phyloP scores from a whole-genome alignment of 2,329 filamentous ascomycete genomes.

The Pseudocercospora musae region DNA sequence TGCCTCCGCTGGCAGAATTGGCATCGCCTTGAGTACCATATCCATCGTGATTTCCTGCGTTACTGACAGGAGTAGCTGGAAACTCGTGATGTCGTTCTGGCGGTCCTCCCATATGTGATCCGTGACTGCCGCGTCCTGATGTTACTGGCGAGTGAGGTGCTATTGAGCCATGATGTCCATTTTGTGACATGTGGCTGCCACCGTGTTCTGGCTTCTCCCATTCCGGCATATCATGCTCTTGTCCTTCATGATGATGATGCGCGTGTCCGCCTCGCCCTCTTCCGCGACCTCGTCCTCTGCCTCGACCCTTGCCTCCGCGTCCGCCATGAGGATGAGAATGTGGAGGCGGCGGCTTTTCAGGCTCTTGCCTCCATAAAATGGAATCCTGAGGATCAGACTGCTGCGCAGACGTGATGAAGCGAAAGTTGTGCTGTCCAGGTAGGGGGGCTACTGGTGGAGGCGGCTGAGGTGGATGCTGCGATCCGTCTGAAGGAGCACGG shows the following conservation, averaged over 20 bases:
- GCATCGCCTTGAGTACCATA: conserved; percentile 15
- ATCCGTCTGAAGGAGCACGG: conserved; percentile 34
- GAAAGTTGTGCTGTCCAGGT: conserved; percentile 26
- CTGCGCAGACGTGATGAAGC: conserved; percentile 35
- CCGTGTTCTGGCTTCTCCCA: conserved; percentile 41
- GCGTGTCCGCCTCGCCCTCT: conserved; percentile 40
- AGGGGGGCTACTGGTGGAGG: conserved; percentile 19
- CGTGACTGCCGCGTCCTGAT: conserved; percentile 7
- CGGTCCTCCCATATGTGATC: conserved; percentile 11
- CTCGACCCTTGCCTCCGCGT: conserved; percentile 28
- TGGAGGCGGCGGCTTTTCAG: conserved; percentile 13
- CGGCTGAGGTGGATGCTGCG: conserved; percentile 28
- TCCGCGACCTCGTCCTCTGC: conserved; percentile 40
- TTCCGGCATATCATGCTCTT: conserved; percentile 38
- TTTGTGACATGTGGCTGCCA: conserved; percentile 37
- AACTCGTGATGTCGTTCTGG: conserved; percentile 23
- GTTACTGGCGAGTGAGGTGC: conserved; percentile 15
- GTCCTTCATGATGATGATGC: conserved; percentile 23
- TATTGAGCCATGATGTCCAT: conserved; percentile 31
- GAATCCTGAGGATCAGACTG: conserved; percentile 30
- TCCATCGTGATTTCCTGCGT: conserved; percentile 14
- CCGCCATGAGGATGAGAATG: conserved; percentile 5
- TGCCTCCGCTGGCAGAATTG: conserved; percentile 27
- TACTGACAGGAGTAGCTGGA: conserved; percentile 25
- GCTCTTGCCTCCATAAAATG: conserved; percentile 27